Evolutionary conservation across 2,329 filamentous ascomycete species (phyloP).

Genomic region (Lasiodiplodia hormozganensis): DNA sequence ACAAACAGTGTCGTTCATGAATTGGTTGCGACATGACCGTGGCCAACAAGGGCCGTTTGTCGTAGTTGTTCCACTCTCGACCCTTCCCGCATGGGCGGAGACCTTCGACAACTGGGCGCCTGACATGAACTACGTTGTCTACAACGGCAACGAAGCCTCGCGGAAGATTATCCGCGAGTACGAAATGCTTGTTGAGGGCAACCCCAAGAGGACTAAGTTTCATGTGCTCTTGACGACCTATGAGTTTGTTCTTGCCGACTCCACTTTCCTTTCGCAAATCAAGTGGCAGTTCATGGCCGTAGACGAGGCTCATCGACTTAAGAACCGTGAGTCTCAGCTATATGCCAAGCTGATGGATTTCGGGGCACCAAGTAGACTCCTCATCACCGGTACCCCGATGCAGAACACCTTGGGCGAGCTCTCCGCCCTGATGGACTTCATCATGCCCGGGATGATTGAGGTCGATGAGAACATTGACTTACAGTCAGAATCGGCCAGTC

Average conservation of each 20-base stretch:
- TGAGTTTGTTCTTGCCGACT: constrained; percentile 90
- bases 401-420: constrained; percentile 96
- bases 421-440: constrained; percentile 90
- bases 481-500: constrained; percentile 77
- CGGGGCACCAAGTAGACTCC: constrained; percentile 82
- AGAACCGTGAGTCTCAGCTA: constrained; percentile 93
- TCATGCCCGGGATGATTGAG: constrained; percentile 91
- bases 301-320: constrained; percentile 94
- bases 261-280: constrained; percentile 82
- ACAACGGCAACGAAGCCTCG: constrained; percentile 87
- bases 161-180: constrained; percentile 88
- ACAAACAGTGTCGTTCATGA: constrained; percentile 95
- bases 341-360: constrained; percentile 87
- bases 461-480: constrained; percentile 94
- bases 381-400: constrained; percentile 97
- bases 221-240: constrained; percentile 98
- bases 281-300: constrained; percentile 98
- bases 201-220: constrained; percentile 89
- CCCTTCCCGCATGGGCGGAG: constrained; percentile 97
- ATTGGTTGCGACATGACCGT: constrained; percentile 91
- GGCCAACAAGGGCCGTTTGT: constrained; percentile 93
- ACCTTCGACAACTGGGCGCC: constrained; percentile 97
- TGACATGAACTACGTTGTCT: constrained; percentile 95
- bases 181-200: constrained; percentile 85
- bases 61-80: constrained; percentile 95